Percentiles rank a stretch among this genome's conserved stretches.
phyloP scores from a whole-genome alignment of 805 yeast species.

The Wickerhamiella sergipiensis region DNA sequence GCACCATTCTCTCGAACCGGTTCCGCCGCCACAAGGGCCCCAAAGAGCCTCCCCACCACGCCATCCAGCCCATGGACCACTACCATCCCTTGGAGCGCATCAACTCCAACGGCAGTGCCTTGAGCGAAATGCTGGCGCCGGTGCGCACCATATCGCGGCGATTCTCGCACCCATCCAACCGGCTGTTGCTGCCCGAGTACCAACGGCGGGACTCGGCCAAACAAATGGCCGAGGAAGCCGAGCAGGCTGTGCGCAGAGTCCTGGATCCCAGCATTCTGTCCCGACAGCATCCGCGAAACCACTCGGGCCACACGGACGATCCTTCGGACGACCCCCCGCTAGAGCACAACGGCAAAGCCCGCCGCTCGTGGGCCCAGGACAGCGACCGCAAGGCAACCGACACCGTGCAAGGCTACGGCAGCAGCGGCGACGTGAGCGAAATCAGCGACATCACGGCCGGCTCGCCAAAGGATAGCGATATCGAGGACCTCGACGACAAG shows the following conservation, averaged over 20 bases:
- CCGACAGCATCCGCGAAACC: not conserved
- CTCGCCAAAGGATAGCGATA: not conserved
- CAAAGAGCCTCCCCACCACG: not conserved
- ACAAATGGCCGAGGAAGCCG: not conserved
- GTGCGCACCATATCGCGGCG: not conserved
- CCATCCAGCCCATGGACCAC: conserved; percentile 2
- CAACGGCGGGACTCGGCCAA: not conserved
- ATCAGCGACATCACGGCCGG: not conserved
- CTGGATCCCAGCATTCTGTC: not conserved
- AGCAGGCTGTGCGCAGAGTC: not conserved
- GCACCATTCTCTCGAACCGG: conserved; percentile 68
- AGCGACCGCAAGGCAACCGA: not conserved
- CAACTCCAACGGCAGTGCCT: conserved; percentile 2
- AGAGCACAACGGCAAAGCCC: not conserved
- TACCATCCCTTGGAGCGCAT: conserved; percentile 14
- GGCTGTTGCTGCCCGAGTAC: not conserved
- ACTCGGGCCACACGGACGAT: not conserved
- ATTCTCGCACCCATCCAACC: not conserved
- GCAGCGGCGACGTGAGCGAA: not conserved
- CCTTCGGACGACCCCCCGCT: not conserved
- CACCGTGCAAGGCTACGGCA: not conserved
- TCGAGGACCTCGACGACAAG: not conserved
- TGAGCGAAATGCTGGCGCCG: not conserved
- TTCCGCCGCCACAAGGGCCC: conserved; percentile 25
- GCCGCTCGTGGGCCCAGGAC: not conserved